These are phyloP conservation scores for Fusarium floridanum DNA, from an alignment of 2,329 filamentous ascomycete genomes.

Conservation along the genomic window DNA sequence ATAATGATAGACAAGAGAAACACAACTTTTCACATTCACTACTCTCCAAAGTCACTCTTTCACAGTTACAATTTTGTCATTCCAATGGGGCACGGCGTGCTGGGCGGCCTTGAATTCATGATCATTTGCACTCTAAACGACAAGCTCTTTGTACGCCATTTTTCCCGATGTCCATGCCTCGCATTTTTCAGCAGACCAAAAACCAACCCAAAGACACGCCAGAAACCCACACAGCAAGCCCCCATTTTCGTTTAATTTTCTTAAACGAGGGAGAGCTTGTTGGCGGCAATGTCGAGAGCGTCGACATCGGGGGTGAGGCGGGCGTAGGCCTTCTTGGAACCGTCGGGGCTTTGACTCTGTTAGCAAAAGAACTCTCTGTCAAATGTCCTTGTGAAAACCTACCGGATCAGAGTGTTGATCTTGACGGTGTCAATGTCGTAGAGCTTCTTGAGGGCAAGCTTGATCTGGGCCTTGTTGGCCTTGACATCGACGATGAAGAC, in stretches of 20 bases:
- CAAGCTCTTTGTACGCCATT: conserved; percentile 52
- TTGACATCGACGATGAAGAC: conserved; percentile 97
- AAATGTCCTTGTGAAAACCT: background rate
- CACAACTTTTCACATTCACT: background rate
- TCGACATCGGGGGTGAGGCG: conserved; percentile 96
- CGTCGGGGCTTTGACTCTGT: conserved; percentile 78
- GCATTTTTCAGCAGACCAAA: conserved; percentile 57
- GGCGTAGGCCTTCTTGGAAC: conserved; percentile 98
- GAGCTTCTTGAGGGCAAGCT: conserved; percentile 97
- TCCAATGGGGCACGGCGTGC: conserved; percentile 15
- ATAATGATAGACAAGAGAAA: background rate
- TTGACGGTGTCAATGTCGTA: conserved; percentile 99
- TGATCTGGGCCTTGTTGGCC: conserved; percentile 99
- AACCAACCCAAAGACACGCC: conserved; percentile 48
- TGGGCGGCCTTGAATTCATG: conserved; percentile 52
- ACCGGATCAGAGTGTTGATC: conserved; percentile 99
- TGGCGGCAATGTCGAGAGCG: conserved; percentile 98
- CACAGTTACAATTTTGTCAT: background rate
- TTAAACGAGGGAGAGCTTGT: conserved; percentile 99
- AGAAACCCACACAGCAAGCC: conserved; percentile 51
- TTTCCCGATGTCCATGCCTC: conserved; percentile 54
- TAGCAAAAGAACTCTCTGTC: conserved; percentile 14
- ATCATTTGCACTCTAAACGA: conserved; percentile 53
- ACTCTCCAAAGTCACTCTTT: background rate
- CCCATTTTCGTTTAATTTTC: conserved; percentile 37